phyloP scores from a whole-genome alignment of 768 basidiomycete genomes.

The Boletus tomentosulus region DNA sequence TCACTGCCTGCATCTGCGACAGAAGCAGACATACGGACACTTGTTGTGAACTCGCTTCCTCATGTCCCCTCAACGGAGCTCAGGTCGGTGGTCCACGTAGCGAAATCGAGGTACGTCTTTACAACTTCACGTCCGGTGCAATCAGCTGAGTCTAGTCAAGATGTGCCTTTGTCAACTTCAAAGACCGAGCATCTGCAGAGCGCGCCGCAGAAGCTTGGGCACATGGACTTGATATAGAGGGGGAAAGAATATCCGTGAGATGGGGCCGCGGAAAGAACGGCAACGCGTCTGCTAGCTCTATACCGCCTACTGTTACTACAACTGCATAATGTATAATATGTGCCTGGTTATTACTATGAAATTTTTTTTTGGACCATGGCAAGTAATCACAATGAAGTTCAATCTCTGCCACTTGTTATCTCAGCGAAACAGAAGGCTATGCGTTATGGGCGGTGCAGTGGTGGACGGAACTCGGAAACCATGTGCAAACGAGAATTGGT shows the following conservation, averaged over 20 bases:
- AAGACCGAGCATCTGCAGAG: conserved; percentile 78
- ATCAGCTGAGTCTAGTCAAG: conserved; percentile 33
- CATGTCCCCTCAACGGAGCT: conserved; percentile 58
- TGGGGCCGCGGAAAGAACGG: conserved; percentile 80
- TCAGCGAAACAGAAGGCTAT: neutral
- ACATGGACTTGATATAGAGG: conserved; percentile 85
- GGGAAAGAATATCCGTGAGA: conserved; percentile 65
- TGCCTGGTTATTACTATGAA: no score
- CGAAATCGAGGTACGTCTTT: conserved; percentile 62
- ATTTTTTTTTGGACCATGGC: neutral
- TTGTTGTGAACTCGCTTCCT: conserved; percentile 65
- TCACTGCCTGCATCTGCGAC: conserved; percentile 66
- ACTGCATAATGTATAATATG: conserved; percentile 11
- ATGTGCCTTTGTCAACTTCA: conserved; percentile 96
- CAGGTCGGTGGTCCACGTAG: conserved; percentile 82
- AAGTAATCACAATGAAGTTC: neutral
- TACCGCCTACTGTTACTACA: conserved; percentile 5
- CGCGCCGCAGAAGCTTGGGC: conserved; percentile 84
- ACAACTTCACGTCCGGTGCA: neutral
- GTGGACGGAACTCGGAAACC: conserved; percentile 36
- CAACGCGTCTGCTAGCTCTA: conserved; percentile 29
- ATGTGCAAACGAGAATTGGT: conserved; percentile 37
- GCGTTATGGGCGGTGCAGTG: neutral
- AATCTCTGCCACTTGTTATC: neutral
- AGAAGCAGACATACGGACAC: conserved; percentile 70